Conservation (phyloP, 1,284 basidiomycete genomes). For the Microbotryomycetes sp. region DNA sequence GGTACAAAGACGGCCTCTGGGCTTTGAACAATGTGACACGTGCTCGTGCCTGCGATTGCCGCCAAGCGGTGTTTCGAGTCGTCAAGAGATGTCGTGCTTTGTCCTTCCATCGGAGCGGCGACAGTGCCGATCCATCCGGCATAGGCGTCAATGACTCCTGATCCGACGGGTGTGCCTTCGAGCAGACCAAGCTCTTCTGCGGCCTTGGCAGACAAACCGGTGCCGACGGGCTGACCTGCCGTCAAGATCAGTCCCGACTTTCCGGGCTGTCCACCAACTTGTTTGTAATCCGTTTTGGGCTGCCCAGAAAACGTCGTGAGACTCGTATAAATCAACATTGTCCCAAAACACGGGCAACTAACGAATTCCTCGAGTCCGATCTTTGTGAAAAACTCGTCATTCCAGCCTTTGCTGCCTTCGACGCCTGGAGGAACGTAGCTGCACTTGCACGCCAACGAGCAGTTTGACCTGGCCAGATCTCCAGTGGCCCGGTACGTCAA, state of each 20-base stretch:
- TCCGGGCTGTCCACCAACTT: conserved; percentile 65
- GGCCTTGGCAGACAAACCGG: conserved; percentile 67
- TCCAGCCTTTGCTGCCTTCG: conserved; percentile 60
- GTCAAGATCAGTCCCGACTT: conserved; percentile 60
- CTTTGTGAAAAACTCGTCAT: conserved; percentile 71
- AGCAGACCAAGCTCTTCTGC: conserved; percentile 77
- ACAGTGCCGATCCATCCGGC: conserved; percentile 98
- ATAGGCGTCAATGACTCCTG: conserved; percentile 94
- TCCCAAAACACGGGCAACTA: conserved; percentile 3
- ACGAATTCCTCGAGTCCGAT: conserved; percentile 71
- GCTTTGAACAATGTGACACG: conserved; percentile 78
- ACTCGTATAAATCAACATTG: not conserved
- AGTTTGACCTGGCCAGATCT: conserved; percentile 71
- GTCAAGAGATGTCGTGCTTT: conserved; percentile 51
- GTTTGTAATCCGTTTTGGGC: conserved; percentile 56
- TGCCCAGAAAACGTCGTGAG: conserved; percentile 3
- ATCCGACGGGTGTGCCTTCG: conserved; percentile 88
- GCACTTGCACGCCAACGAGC: conserved; percentile 95
- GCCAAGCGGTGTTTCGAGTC: conserved; percentile 77
- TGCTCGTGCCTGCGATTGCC: conserved; percentile 90
- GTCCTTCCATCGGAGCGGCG: conserved; percentile 59
- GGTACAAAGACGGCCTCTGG: conserved; percentile 75
- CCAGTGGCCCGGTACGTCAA: conserved; percentile 87
- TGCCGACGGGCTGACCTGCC: conserved; percentile 86
- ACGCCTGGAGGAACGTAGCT: conserved; percentile 73